These are phyloP conservation scores for Besnoitia besnoiti DNA, from an alignment of 169 alveolate genomes.

Conservation along the genomic window DNA sequence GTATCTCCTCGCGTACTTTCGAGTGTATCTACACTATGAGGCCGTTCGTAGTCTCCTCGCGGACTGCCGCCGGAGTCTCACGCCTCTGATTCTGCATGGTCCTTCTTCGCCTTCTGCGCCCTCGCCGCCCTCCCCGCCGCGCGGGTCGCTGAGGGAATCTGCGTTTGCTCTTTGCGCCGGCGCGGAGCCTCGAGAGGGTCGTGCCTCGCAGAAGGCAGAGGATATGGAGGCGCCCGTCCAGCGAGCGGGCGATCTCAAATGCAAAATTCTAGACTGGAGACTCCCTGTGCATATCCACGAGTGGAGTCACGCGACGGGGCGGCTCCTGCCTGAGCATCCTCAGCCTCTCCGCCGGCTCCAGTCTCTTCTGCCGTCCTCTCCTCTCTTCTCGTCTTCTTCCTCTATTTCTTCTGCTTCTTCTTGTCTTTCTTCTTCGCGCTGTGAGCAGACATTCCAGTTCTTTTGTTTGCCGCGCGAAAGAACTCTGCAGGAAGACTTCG, in stretches of 20 bases:
- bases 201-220: no score
- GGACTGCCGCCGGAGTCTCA: no score
- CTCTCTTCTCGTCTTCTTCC: neutral
- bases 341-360: neutral
- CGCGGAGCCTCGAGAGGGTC: no score
- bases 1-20: neutral
- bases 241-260: no score
- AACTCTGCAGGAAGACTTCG: neutral
- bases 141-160: no score
- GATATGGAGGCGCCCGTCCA: no score
- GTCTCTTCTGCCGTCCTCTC: neutral
- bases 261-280: neutral
- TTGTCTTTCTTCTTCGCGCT: no score
- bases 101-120: no score
- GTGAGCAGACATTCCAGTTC: no score
- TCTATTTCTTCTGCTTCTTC: neutral
- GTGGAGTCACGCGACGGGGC: neutral
- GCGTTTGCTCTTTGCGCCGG: no score
- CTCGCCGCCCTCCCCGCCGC: no score
- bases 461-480: neutral
- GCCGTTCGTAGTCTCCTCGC: neutral
- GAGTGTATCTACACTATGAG: neutral
- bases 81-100: no score
- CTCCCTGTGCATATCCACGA: neutral
- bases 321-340: neutral